These are phyloP conservation scores for Delphinella strobiligena DNA, from an alignment of 2,329 filamentous ascomycete genomes.

Conservation along the genomic window DNA sequence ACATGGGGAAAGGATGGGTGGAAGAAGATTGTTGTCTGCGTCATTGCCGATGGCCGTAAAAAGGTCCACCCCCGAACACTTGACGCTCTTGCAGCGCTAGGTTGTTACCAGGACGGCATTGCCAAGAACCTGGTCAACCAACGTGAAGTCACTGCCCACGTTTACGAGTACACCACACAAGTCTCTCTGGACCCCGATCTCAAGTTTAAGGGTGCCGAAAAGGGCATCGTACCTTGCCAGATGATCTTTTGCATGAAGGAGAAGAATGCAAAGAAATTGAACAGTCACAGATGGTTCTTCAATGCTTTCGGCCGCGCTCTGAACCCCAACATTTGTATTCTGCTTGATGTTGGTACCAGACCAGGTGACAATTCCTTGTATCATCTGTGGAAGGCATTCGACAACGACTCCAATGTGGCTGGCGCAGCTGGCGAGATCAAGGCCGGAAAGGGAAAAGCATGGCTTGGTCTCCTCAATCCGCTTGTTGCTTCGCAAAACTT, in stretches of 20 bases:
- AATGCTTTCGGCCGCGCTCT: constrained; percentile 90
- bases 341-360: constrained; percentile 91
- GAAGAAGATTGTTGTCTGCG: constrained; percentile 98
- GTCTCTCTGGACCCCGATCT: constrained; percentile 90
- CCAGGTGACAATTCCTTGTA: constrained; percentile 87
- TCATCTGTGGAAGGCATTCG: constrained; percentile 97
- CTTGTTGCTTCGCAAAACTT: constrained; percentile 97
- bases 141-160: constrained; percentile 86
- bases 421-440: constrained; percentile 97
- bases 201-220: constrained; percentile 98
- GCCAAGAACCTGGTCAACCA: constrained; percentile 98
- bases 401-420: constrained; percentile 92
- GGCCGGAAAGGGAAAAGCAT: constrained; percentile 82
- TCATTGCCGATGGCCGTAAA: constrained; percentile 88
- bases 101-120: constrained; percentile 95
- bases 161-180: constrained; percentile 98
- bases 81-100: constrained; percentile 90
- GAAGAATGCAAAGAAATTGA: constrained; percentile 93
- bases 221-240: constrained; percentile 95
- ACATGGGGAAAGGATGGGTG: constrained; percentile 96
- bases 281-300: constrained; percentile 98
- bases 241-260: constrained; percentile 99
- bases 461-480: constrained; percentile 77
- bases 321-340: constrained; percentile 91
- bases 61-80: constrained; percentile 88